Evolutionary conservation across 305 asterid genomes (phyloP), one percentile per base, ranked within the genome.

Genomic region (Fraxinus angustifolia): DNA sequence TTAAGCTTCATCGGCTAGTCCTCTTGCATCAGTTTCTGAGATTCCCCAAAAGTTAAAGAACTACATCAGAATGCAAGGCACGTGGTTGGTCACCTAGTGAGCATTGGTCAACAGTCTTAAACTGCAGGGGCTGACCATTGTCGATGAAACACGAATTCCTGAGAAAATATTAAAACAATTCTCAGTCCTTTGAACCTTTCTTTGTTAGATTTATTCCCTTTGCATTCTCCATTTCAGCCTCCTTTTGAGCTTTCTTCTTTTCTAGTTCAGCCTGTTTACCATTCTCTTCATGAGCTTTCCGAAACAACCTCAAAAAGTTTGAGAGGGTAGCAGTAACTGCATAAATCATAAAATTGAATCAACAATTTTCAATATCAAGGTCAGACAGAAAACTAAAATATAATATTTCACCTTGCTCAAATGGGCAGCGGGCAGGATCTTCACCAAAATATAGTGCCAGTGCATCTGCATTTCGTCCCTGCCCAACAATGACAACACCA

Each of bases 401-500:
- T 36, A 50, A 8, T 67, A 68, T 45, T 21, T 48, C 56, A 96
- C 99, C 99, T 92, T 94, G 98, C 89, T 96, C 99, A 80, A 93
- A 92, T 4, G 98, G 98, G 90, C 90, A 90, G 60, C 91, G 90
- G 34, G 90, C 92, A 73, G 99, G 98, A 87, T 94, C 98, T 88
- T 96, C 99, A 65, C 97, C 97, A 62, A 92, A 93, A 92, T 96
- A 96, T 53, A 87, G 83, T 73, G 94, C 93, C 84, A 94, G 85
- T 77, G 93, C 93, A 90, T 96, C 98, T 1, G 97, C 97, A 86
- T 92, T 90, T 88, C 92, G 90, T 83, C 95, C 98, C 99, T 96
- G 92, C 78, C 62, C 8, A 83, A 82, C 58, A 80, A 60, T 30
- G 77, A 35, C 67, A 73, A 58, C 8, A 45, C 16, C 4, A 42